phyloP scores from a whole-genome alignment of 176 grass and related monocot genomes.

The Avena sativa region DNA sequence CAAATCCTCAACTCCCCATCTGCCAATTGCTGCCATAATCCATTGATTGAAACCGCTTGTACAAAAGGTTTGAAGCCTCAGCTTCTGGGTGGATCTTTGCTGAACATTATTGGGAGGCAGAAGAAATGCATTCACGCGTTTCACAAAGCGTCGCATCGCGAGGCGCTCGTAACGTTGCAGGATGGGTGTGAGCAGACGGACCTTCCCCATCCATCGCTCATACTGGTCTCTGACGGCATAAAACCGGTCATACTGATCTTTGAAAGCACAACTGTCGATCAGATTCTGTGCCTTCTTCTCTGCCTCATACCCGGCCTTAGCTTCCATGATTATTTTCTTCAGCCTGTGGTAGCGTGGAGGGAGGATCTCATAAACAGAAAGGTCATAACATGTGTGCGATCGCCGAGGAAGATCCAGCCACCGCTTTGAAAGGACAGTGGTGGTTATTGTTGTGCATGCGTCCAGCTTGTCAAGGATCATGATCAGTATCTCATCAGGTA shows the following conservation, averaged over 20 bases:
- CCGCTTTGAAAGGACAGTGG: conserved; percentile 17
- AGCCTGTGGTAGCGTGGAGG: conserved; percentile 28
- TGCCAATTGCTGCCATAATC: conserved; percentile 27
- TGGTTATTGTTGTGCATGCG: neutral
- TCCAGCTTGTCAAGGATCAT: conserved; percentile 25
- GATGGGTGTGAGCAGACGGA: neutral
- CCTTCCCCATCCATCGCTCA: conserved; percentile 5
- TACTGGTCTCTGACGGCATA: conserved; percentile 7
- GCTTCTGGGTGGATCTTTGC: conserved; percentile 1
- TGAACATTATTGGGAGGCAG: neutral
- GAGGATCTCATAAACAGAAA: conserved; percentile 25
- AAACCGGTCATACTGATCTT: neutral
- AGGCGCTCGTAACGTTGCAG: conserved; percentile 19
- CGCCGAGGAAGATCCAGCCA: conserved; percentile 36
- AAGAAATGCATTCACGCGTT: conserved; percentile 27
- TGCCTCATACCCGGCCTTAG: neutral
- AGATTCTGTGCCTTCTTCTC: conserved; percentile 1
- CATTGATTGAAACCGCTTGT: conserved; percentile 2
- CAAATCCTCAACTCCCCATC: conserved; percentile 34
- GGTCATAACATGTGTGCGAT: conserved; percentile 8
- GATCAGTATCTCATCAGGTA: conserved; percentile 29
- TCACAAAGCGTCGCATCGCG: conserved; percentile 28
- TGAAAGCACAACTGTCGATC: neutral
- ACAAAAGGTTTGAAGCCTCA: conserved; percentile 26
- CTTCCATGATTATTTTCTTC: conserved; percentile 14